Conservation (phyloP, 2,329 filamentous ascomycete genomes). For the Xylariaceae sp. region DNA sequence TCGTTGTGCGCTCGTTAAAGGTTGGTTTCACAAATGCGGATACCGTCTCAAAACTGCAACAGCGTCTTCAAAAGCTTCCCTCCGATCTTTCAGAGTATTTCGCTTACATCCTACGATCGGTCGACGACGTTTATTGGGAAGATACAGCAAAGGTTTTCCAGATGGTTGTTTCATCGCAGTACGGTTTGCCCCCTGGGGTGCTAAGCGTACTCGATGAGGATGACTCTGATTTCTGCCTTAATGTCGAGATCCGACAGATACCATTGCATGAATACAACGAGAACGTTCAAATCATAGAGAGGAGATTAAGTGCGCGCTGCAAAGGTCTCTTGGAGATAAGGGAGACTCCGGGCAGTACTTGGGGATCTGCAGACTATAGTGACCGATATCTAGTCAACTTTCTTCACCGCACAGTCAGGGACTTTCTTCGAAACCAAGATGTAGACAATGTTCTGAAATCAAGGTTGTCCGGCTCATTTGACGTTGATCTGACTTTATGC, state of each 20-base stretch:
- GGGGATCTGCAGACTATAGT: background rate
- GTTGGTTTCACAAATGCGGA: conserved; percentile 1
- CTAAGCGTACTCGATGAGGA: conserved; percentile 6
- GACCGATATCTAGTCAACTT: background rate
- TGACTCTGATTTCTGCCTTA: background rate
- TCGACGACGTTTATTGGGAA: conserved; percentile 5
- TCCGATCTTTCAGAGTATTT: conserved; percentile 4
- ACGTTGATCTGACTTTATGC: background rate
- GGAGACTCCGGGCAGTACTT: background rate
- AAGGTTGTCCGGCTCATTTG: background rate
- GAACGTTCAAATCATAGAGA: background rate
- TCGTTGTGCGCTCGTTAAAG: background rate
- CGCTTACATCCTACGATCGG: background rate
- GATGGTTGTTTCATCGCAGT: background rate
- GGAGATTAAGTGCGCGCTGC: conserved; percentile 2
- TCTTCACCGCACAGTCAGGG: conserved; percentile 7
- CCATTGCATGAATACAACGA: background rate
- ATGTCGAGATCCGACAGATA: background rate
- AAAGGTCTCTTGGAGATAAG: conserved; percentile 2
- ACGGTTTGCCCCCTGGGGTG: background rate
- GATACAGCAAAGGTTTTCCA: conserved; percentile 5
- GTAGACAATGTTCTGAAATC: background rate
- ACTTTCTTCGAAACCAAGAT: conserved; percentile 2
- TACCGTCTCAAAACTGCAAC: conserved; percentile 19
- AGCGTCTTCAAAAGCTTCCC: background rate